phyloP scores from a whole-genome alignment of 345 rosid species.

The Moringa oleifera region DNA sequence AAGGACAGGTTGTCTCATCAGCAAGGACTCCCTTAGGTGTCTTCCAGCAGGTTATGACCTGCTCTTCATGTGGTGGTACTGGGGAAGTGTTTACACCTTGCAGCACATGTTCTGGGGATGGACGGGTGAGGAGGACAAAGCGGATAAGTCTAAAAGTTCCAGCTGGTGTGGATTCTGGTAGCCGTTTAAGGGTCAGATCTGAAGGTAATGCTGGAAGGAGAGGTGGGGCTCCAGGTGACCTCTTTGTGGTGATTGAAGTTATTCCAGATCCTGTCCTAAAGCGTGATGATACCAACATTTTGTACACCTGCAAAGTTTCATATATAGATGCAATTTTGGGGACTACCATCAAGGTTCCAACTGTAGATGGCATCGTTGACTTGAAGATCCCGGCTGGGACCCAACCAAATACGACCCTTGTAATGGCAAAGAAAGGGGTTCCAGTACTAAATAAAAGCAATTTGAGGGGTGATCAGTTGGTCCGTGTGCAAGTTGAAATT shows the following conservation, averaged over 20 bases:
- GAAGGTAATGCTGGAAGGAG: slow-evolving; percentile 94
- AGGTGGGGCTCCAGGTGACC: slow-evolving; percentile 94
- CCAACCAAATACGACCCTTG: slow-evolving; percentile 86
- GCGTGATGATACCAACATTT: slow-evolving; percentile 79
- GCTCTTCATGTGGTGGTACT: slow-evolving; percentile 76
- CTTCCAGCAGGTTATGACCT: slow-evolving; percentile 96
- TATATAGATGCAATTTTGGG: slow-evolving; percentile 92
- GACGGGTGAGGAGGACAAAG: slow-evolving; percentile 81
- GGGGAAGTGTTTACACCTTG: slow-evolving; percentile 81
- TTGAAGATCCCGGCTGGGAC: slow-evolving; percentile 92
- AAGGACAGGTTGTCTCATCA: slow-evolving; percentile 90
- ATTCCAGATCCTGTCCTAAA: slow-evolving; percentile 80
- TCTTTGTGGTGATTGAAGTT: slow-evolving; percentile 77
- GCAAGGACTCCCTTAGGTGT: slow-evolving; percentile 93
- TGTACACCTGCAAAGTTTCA: slow-evolving; percentile 83
- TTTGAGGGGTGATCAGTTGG: slow-evolving; percentile 94
- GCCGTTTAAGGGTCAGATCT: slow-evolving; percentile 87
- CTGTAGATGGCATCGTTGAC: slow-evolving; percentile 93
- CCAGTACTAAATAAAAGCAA: slow-evolving; percentile 83
- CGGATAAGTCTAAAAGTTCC: slow-evolving; percentile 92
- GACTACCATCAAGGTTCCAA: slow-evolving; percentile 78
- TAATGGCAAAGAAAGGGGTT: slow-evolving; percentile 94
- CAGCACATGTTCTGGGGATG: slow-evolving; percentile 81
- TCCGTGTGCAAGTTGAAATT: slow-evolving; percentile 94
- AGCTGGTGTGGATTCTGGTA: slow-evolving; percentile 92